Evolutionary conservation across 352 stramenopile species (phyloP), one percentile per base, ranked within the genome.

Genomic region (Pythium aphanidermatum): DNA sequence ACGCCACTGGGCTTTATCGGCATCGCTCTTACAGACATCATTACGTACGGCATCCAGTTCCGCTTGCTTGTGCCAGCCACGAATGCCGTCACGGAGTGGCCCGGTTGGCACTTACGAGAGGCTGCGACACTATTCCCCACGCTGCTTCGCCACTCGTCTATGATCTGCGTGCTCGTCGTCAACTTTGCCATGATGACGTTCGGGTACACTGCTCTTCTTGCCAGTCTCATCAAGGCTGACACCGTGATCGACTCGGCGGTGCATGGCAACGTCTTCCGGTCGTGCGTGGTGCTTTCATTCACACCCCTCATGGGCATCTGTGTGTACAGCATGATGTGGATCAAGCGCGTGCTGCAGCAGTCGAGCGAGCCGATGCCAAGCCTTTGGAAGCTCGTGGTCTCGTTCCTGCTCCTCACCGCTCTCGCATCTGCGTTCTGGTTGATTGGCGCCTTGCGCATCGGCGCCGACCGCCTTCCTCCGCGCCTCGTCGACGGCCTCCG

Each of bases 171-270:
- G 26, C 62, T 76, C 35, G 64, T 79, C 41, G 65, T 74, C 29
- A 63, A 58, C 4, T 73, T 80, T 42, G 49, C 72, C 14, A 75
- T 80, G 44, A 39, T 74, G 20, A 52, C 65, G 2, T 76, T 78
- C 46, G 64, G 54, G 14, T 68, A 65, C 34, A 77, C 78, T 32
- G 74, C 70, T 2, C 52, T 83, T 14, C 46, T 83, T 10, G 70
- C 70, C 11, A 73, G 73, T 21, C 51, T 85, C 46, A 73, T 73
- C 27, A 75, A 83, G 43, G 70, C 69, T 12, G 68, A 74, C 25
- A 37, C 66, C 19, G 60, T 71, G 35, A 70, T 85, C 45, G 58
- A 60, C 4, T 62, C n/a, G n/a, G n/a, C 70, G 13, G 42, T 43
- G 0, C 34, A 58, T 19, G 72, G 70, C 27, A 63, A 61, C 28